Evolutionary conservation across 2,329 filamentous ascomycete genomes (phyloP), one percentile per base, ranked within the genome.

Genomic region (Aureobasidium subglaciale): DNA sequence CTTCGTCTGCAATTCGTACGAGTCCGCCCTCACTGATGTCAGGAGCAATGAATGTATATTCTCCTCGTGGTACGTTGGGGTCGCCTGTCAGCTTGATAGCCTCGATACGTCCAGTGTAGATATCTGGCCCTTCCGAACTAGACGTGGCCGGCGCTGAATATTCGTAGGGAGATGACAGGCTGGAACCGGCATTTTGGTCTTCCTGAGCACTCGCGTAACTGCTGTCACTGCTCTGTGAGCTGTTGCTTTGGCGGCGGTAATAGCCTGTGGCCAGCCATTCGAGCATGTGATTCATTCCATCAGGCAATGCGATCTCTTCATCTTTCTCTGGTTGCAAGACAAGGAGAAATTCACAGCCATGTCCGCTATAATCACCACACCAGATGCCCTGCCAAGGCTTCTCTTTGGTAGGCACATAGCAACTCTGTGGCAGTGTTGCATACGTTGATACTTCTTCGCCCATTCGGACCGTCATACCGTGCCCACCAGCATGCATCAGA

Each of bases 1-100:
- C 72, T 57, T 90, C 86, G 1, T 80, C 74, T 1, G 85, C 82
- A 1, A 83, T 73, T 0, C 84, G 75, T 1, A 92, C 70, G 20
- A 86, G 77, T 0, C 88, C 89, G 0, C 66, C 71, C 0, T 79
- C 75, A 0, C 87, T 85, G 32, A 97, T 81, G 62, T 96, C 90
- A 5, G 89, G 81, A 0, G 84, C 86, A 3, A 88, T 78, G 67
- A 95, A 96, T 0, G 87, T 89, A 62, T 85, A 83, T 68, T 96
- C 87, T 8, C 91, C 92, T 8, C 91, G 80, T 0, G 92, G 92
- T 13, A 97, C 84, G 62, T 96, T 95, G 0, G 86, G 83, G 65
- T 99, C 92, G 1, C 92, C 92, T 0, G 92, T 97, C 30, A 99
- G 74, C 68, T 97, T 97, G 65, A 96, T 84, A 0, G 87, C 92